Conservation (phyloP, 1,139 yeast species). For the Protomyces lactucae-debilis region DNA sequence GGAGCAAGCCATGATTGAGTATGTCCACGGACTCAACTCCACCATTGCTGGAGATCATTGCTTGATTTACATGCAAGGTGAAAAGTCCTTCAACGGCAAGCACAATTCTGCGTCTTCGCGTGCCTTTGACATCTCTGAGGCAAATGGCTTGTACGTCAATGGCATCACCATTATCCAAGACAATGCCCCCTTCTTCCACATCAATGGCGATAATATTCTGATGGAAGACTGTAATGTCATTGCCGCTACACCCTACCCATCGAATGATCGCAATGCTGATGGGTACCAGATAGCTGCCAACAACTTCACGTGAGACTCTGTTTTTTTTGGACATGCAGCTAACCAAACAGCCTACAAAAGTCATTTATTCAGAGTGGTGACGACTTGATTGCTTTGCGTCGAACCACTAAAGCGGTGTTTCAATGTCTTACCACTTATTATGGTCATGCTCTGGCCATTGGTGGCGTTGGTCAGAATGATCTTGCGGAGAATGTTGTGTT, state of each 20-base stretch:
- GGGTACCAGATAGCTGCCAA: not conserved
- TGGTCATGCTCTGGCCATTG: not conserved
- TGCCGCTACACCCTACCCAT: not conserved
- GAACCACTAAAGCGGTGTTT: not conserved
- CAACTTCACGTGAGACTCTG: not conserved
- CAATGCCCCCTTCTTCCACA: not conserved
- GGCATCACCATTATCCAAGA: not conserved
- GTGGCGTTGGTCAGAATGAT: not conserved
- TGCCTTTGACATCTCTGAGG: not conserved
- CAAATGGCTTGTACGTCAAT: not conserved
- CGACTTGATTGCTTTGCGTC: not conserved
- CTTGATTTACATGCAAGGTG: not conserved
- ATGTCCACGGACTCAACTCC: not conserved
- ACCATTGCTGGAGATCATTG: not conserved
- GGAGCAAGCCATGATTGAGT: not conserved
- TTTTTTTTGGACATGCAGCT: not conserved
- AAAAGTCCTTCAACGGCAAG: not conserved
- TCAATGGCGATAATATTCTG: not conserved
- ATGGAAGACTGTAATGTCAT: not conserved
- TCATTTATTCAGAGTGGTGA: not conserved
- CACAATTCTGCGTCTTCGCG: not conserved
- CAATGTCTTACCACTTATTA: not conserved
- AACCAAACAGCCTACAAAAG: not conserved
- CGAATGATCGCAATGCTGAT: not conserved
- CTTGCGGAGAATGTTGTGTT: not conserved